A percentile compares a stretch with the other conserved stretches of the same genome.
phyloP scores from a whole-genome alignment of 1,139 yeast genomes.

The Diutina pseudorugosa region DNA sequence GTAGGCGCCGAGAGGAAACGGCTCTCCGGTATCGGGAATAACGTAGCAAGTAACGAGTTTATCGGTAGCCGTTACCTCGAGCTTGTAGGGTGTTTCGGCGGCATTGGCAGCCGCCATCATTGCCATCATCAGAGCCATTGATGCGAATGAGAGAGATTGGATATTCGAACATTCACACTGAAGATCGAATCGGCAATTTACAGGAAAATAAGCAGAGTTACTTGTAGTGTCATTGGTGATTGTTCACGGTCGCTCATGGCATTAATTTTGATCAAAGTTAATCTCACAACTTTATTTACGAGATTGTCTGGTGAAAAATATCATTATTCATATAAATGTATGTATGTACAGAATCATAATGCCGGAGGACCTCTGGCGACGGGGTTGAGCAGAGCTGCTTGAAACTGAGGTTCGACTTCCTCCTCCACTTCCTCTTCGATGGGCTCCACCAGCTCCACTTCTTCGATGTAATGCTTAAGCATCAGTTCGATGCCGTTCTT shows the following conservation, averaged over 20 bases:
- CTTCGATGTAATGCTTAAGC: constrained; percentile 73
- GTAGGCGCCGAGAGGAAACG: not conserved
- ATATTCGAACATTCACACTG: no score
- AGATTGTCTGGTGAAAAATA: no score
- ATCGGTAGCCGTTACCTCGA: not conserved
- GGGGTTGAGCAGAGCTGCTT: constrained; percentile 29
- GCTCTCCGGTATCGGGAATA: not conserved
- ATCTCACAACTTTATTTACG: no score
- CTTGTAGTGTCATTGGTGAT: no score
- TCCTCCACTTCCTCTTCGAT: constrained; percentile 23
- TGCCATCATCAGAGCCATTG: not conserved
- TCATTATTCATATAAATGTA: constrained; percentile 4
- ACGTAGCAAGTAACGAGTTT: constrained; percentile 1
- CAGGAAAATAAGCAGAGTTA: no score
- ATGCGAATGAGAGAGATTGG: not conserved
- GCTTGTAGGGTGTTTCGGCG: not conserved
- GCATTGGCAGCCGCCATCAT: not conserved
- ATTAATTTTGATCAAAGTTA: no score
- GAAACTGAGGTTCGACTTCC: constrained; percentile 36
- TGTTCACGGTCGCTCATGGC: no score
- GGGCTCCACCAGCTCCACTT: constrained; percentile 57
- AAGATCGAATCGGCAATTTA: no score
- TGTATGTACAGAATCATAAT: constrained; percentile 28
- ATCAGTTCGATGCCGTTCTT: constrained; percentile 74
- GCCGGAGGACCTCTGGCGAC: constrained; percentile 23